A percentile compares a stretch with the other conserved stretches of the same genome.
phyloP scores from a whole-genome alignment of 805 yeast genomes.

The Ogataea ganodermae region DNA sequence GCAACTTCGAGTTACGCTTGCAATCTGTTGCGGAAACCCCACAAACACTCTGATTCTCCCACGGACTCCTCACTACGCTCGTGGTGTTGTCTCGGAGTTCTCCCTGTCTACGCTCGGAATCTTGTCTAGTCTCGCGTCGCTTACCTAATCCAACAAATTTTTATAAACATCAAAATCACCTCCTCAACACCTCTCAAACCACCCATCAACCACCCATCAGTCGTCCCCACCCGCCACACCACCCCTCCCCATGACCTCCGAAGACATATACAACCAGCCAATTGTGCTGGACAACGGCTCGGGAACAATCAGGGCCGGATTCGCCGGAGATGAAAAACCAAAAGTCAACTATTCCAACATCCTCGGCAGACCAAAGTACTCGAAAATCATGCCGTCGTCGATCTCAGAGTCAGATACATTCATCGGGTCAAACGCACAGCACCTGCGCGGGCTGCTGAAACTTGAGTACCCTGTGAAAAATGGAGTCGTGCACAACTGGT shows the following conservation, averaged over 20 bases:
- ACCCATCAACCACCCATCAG: too few relatives aligned
- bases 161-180: too few relatives aligned
- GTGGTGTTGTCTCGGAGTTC: too few relatives aligned
- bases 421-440: conserved; percentile 76
- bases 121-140: too few relatives aligned
- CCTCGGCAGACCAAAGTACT: conserved; percentile 82
- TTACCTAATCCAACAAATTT: too few relatives aligned
- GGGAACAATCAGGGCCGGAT: conserved; percentile 83
- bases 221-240: background rate
- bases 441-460: conserved; percentile 72
- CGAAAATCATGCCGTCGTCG: conserved; percentile 70
- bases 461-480: conserved; percentile 74
- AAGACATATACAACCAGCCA: conserved; percentile 60
- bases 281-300: conserved; percentile 84
- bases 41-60: too few relatives aligned
- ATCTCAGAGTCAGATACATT: conserved; percentile 60
- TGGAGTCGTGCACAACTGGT: conserved; percentile 83
- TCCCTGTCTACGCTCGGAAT: too few relatives aligned
- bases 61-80: too few relatives aligned
- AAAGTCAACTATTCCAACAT: conserved; percentile 60
- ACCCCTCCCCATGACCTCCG: conserved; percentile 10
- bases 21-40: too few relatives aligned
- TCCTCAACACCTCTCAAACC: too few relatives aligned
- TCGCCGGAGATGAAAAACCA: conserved; percentile 90
- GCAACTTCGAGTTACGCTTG: too few relatives aligned